phyloP scores from a whole-genome alignment of 1,284 basidiomycete genomes.

The Anthracocystis walkeri region DNA sequence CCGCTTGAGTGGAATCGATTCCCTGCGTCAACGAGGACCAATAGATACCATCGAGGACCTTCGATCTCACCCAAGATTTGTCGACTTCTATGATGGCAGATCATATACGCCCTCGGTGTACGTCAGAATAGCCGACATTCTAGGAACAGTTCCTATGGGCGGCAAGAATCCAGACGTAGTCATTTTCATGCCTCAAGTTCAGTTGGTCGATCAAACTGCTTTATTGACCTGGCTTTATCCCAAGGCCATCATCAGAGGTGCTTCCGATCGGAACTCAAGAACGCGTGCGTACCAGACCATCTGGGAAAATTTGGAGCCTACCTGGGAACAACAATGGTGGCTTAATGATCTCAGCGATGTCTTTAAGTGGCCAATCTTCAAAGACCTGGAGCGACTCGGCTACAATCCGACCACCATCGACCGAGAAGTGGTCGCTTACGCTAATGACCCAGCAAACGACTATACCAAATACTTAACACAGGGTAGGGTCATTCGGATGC shows the following conservation, averaged over 20 bases:
- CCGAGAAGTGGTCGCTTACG: not conserved
- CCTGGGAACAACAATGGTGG: not conserved
- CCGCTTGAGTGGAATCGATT: not conserved
- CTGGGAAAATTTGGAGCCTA: not conserved
- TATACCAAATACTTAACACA: not conserved
- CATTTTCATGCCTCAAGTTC: conserved; percentile 16
- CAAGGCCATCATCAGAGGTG: conserved; percentile 10
- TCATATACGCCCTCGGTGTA: conserved; percentile 7
- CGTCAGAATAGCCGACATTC: not conserved
- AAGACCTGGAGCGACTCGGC: conserved; percentile 16
- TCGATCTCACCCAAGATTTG: not conserved
- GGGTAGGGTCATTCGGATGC: not conserved
- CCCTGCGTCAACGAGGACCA: not conserved
- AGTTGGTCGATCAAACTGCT: not conserved
- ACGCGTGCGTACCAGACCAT: not conserved
- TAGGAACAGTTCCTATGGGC: conserved; percentile 2
- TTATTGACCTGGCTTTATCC: not conserved
- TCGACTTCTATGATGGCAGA: conserved; percentile 5
- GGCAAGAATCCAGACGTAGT: conserved; percentile 17
- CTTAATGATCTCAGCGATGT: conserved; percentile 3
- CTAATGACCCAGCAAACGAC: too few species aligned
- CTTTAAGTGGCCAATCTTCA: conserved; percentile 5
- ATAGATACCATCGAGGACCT: not conserved
- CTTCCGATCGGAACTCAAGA: too few species aligned
- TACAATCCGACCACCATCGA: conserved; percentile 17